Conservation (phyloP, 805 yeast species). For the Yarrowia bubula region DNA sequence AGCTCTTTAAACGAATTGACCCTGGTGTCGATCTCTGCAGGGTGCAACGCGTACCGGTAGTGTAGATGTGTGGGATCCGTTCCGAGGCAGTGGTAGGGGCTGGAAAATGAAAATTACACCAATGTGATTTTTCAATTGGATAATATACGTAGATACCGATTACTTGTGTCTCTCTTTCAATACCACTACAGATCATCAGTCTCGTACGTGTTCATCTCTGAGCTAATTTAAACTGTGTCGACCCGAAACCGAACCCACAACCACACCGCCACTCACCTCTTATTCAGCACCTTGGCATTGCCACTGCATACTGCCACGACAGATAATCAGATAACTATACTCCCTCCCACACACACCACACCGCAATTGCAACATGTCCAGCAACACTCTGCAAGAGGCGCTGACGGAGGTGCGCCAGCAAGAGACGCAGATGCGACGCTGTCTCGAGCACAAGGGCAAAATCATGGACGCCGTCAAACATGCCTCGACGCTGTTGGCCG, state of each 20-base stretch:
- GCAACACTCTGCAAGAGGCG: constrained; percentile 35
- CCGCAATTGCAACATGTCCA: constrained; percentile 15
- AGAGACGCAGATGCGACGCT: constrained; percentile 69
- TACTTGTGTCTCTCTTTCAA: not conserved
- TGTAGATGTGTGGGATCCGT: not conserved
- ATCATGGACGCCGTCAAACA: constrained; percentile 87
- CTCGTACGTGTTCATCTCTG: not conserved
- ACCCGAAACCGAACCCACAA: not conserved
- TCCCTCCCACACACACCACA: not conserved
- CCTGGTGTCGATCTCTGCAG: constrained; percentile 26
- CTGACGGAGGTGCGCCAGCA: constrained; percentile 62
- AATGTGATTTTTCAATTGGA: too few relatives aligned
- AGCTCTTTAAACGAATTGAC: not conserved
- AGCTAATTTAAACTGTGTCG: not conserved
- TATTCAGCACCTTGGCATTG: not conserved
- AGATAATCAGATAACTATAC: not conserved
- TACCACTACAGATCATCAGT: not conserved
- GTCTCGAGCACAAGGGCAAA: constrained; percentile 63
- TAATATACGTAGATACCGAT: too few relatives aligned
- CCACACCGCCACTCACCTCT: not conserved
- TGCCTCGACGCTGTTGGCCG: constrained; percentile 76
- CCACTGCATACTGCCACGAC: constrained; percentile 23
- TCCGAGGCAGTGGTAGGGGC: not conserved
- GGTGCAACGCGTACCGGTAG: not conserved
- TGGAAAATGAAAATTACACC: too few relatives aligned